Evolutionary conservation across 495 filamentous ascomycete genomes (phyloP).

Genomic region (Penicillium antarcticum): DNA sequence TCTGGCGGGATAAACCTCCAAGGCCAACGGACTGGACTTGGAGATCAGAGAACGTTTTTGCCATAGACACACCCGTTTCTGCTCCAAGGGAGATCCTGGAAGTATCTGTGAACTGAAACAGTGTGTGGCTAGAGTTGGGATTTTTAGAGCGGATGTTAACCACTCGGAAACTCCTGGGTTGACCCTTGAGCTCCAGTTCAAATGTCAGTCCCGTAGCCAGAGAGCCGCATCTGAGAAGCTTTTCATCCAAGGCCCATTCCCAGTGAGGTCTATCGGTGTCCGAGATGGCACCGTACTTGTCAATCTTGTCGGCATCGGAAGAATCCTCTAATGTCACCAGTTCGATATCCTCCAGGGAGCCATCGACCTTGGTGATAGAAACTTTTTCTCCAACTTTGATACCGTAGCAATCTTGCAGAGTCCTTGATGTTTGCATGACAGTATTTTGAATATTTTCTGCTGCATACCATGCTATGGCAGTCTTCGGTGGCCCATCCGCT

Average conservation of each 20-base stretch:
- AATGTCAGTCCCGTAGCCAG: conserved; percentile 43
- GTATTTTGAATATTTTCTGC: conserved; percentile 60
- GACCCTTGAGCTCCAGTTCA: conserved; percentile 45
- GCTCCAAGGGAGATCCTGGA: conserved; percentile 35
- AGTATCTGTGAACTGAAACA: conserved; percentile 31
- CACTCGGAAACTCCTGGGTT: conserved; percentile 44
- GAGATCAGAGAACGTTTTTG: conserved; percentile 17
- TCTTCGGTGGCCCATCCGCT: conserved; percentile 37
- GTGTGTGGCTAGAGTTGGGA: conserved; percentile 25
- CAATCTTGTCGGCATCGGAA: conserved; percentile 35
- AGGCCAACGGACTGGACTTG: conserved; percentile 40
- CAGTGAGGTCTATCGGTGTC: conserved; percentile 53
- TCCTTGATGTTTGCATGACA: conserved; percentile 62
- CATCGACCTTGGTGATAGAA: conserved; percentile 44
- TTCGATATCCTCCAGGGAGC: conserved; percentile 36
- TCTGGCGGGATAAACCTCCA: conserved; percentile 61
- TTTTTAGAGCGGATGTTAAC: conserved; percentile 29
- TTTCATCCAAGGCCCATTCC: conserved; percentile 61
- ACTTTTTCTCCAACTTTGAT: conserved; percentile 63
- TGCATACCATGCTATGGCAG: conserved; percentile 65
- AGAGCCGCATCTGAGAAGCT: conserved; percentile 46
- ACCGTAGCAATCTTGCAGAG: conserved; percentile 60
- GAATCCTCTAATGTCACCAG: conserved; percentile 50
- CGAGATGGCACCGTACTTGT: conserved; percentile 29
- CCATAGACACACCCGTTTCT: conserved; percentile 9